Evolutionary conservation across 352 stramenopile species (phyloP), one percentile per base, ranked within the genome.

Genomic region (Discostella stelligera): DNA sequence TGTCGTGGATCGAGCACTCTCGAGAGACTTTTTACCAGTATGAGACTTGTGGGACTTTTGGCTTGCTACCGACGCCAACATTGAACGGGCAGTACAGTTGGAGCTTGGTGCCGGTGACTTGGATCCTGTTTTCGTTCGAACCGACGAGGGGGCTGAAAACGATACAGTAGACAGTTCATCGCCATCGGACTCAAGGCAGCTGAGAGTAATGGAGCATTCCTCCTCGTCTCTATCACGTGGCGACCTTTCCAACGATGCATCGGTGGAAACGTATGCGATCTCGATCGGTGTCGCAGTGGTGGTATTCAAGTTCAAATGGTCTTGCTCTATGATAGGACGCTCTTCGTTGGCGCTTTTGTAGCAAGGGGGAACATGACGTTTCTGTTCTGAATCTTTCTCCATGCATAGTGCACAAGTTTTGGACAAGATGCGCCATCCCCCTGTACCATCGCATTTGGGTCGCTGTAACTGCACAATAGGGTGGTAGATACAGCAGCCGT

Each of bases 401-500:
- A 53, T 5, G n/a, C 64, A 71, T 11, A 71, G 25, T 25, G 64
- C 64, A 32, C 64, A 71, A 6, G 44, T 62, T 16, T 20, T 13
- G 0, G 50, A 55, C 44, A 71, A 48, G 44, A 71, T 63, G 6
- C 10, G 14, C 64, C 64, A 71, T 30, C 37, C 63, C 18, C 39
- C 64, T 25, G 32, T 18, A 48, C 52, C 52, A 25, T 13, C 32
- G 25, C 25, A 39, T 8, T 25, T 71, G 41, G 39, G 59, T 37
- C 59, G 59, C 20, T 54, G 64, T 8, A 71, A 37, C 16, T 71
- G 64, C 25, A 71, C 52, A 23, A 71, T 63, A n/a, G 64, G 37
- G 25, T 71, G 64, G 64, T 56, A 59, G 21, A 71, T 63, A 21
- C 64, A 71, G 39, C 64, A 71, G 18, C 64, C 64, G 44, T 71